These are phyloP conservation scores for Talaromyces liani DNA, from an alignment of 495 filamentous ascomycete species.

Conservation along the genomic window DNA sequence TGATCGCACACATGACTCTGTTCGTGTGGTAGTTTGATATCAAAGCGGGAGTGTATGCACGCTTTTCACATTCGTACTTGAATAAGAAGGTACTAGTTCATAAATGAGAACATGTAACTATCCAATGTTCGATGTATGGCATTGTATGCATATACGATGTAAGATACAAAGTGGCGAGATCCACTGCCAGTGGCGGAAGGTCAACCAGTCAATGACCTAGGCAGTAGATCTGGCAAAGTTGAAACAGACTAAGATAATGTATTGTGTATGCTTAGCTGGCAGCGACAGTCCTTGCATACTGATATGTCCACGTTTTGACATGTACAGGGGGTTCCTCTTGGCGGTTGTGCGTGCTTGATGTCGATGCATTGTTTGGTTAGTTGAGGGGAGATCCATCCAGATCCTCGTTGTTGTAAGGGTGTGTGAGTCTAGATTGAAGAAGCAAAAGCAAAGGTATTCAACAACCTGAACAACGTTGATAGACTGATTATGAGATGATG, in stretches of 20 bases:
- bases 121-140: not conserved
- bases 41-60: not conserved
- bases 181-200: not conserved
- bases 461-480: not conserved
- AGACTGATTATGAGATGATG: not conserved
- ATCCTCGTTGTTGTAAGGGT: not conserved
- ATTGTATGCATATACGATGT: not conserved
- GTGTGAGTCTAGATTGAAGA: not conserved
- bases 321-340: not conserved
- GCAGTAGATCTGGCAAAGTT: not conserved
- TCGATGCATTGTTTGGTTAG: not conserved
- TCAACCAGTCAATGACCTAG: not conserved
- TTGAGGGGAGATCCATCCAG: not conserved
- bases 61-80: not conserved
- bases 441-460: not conserved
- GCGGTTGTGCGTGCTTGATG: not conserved
- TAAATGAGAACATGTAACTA: not conserved
- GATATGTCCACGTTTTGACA: not conserved
- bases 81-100: not conserved
- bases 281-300: not conserved
- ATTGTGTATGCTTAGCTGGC: not conserved
- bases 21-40: not conserved
- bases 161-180: not conserved
- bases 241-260: not conserved
- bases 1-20: not conserved